Conservation (phyloP, 306 rosid species). For the Glycyrrhiza uralensis region DNA sequence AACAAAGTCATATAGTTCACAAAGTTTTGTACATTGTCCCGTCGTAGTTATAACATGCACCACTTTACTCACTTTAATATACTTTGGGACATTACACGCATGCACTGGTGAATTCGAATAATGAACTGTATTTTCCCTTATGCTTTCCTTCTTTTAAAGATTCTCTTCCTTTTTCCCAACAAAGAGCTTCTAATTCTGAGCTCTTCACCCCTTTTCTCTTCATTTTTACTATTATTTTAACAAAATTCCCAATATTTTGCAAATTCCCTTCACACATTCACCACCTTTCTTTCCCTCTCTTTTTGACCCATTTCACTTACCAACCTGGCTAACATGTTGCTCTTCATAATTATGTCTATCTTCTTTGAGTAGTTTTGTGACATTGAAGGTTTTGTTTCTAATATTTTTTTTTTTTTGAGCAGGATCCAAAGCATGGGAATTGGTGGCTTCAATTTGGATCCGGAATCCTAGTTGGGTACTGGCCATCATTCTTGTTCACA, state of each 20-base stretch:
- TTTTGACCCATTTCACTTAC: constrained; percentile 39
- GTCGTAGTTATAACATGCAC: constrained; percentile 23
- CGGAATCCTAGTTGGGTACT: constrained; percentile 74
- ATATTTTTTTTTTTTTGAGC: not conserved
- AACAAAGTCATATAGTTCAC: not conserved
- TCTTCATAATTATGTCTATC: constrained; percentile 48
- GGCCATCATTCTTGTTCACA: constrained; percentile 88
- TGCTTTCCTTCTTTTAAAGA: constrained; percentile 57
- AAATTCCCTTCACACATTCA: constrained; percentile 14
- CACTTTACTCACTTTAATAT: constrained; percentile 28
- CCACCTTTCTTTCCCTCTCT: constrained; percentile 23
- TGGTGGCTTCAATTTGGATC: constrained; percentile 97
- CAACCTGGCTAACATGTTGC: constrained; percentile 35
- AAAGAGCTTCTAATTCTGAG: constrained; percentile 44
- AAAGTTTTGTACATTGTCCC: constrained; percentile 7
- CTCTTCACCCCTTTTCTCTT: constrained; percentile 19
- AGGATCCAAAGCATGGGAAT: constrained; percentile 96
- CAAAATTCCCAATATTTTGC: constrained; percentile 9
- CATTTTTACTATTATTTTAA: constrained; percentile 24
- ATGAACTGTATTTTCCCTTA: constrained; percentile 44
- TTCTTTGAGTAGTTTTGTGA: constrained; percentile 16
- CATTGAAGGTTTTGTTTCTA: constrained; percentile 17
- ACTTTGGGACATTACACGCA: constrained; percentile 44
- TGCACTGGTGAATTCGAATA: constrained; percentile 36
- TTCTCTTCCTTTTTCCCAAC: constrained; percentile 53